Conservation (phyloP, 345 rosid species). For the Melaleuca quinquenervia region DNA sequence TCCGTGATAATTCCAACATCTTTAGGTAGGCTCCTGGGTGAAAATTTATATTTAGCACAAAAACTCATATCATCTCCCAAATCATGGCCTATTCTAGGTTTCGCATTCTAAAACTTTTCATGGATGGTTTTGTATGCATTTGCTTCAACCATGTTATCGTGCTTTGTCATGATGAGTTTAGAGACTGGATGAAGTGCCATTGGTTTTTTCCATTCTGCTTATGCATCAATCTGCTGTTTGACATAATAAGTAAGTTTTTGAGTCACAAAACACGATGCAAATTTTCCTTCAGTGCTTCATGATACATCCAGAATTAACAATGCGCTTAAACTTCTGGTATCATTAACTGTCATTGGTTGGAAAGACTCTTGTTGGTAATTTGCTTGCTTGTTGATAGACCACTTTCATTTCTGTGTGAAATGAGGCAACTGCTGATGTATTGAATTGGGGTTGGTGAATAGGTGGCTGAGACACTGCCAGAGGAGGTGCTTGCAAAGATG, state of each 20-base stretch:
- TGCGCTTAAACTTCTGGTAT: background rate
- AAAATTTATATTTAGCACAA: background rate
- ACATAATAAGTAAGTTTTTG: background rate
- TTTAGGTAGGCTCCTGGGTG: background rate
- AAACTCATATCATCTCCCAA: background rate
- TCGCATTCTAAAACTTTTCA: background rate
- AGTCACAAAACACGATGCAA: background rate
- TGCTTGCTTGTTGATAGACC: background rate
- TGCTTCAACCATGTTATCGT: background rate
- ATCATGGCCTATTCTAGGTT: background rate
- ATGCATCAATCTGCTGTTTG: background rate
- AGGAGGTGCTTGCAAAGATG: slow-evolving; percentile 78
- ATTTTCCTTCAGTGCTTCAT: background rate
- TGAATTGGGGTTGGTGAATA: slow-evolving; percentile 4
- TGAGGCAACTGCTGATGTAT: background rate
- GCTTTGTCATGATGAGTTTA: background rate
- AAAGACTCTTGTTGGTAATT: background rate
- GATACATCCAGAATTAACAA: background rate
- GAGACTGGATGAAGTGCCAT: background rate
- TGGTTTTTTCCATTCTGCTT: background rate
- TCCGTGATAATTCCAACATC: background rate
- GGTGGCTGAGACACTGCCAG: slow-evolving; percentile 90
- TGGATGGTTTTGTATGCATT: background rate
- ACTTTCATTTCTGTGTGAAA: background rate
- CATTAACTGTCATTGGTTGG: background rate